Evolutionary conservation across 345 rosid species (phyloP), one percentile per base, ranked within the genome.

Genomic region (Microcos paniculata): DNA sequence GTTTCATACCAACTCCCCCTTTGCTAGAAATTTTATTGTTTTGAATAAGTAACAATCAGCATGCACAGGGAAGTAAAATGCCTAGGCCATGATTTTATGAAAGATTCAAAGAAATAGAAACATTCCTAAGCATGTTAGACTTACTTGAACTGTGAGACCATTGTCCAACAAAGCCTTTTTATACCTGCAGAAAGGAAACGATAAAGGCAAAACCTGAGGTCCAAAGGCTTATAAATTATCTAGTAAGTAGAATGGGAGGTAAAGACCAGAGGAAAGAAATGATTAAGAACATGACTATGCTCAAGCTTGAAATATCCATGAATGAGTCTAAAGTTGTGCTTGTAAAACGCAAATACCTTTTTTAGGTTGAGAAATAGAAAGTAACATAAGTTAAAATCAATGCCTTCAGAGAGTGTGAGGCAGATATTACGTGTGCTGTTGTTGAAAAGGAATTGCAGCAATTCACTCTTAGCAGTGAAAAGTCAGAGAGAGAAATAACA

Each of bases 131-230:
- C n/a, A 58, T 19, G n/a, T 62, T 55, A 3, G 35, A 80, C 90
- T 86, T 80, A 93, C 99, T 79, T 88, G 88, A 82, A 93, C 78
- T 43, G 84, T 90, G 79, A 90, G 82, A 79, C 90, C 94, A 78
- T 91, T 95, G 76, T 93, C 98, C 77, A 95, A 82, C 67, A 93
- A 70, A 78, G 96, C 99, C 82, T 75, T 90, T 85, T 88, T 89
- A 80, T 90, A 91, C 87, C 99, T 95, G 88, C 87, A 84, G 56
- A 46, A 19, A 59, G 8, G n/a, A 79, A 61, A 31, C 23, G 13
- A 23, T 62, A 31, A 69, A 40, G 42, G 48, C n/a, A 71, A 48
- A 65, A 26, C 19, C 26, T 58, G 8, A 35, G 68, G 57, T 43
- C 62, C 49, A 62, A 52, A 52, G 65, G 24, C 52, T 53, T 18